Conservation (phyloP, 352 stramenopile genomes). For the Phytophthora brassicae region DNA sequence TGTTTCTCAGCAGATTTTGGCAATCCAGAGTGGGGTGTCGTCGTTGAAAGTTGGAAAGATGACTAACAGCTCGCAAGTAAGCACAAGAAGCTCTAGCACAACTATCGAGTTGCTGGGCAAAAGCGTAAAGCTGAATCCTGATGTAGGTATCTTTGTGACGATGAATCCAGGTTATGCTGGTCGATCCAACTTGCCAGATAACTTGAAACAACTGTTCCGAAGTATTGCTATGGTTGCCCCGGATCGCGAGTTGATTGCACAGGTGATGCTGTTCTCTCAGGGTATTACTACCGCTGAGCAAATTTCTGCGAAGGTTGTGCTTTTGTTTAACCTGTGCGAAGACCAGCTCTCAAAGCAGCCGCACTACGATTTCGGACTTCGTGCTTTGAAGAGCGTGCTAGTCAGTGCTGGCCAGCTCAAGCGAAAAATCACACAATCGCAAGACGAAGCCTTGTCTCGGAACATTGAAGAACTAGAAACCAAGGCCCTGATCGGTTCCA, state of each 20-base stretch:
- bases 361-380: constrained; percentile 99
- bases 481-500: constrained; percentile 95
- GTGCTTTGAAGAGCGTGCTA: constrained; percentile 99
- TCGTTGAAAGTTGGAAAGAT: constrained; percentile 72
- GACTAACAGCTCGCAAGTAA: constrained; percentile 27
- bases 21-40: constrained; percentile 98
- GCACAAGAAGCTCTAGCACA: constrained; percentile 25
- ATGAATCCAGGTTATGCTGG: constrained; percentile 99
- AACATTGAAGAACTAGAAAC: constrained; percentile 88
- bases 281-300: constrained; percentile 98
- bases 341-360: constrained; percentile 98
- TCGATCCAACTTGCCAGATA: constrained; percentile 96
- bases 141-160: constrained; percentile 99
- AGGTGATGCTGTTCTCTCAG: constrained; percentile 99
- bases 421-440: constrained; percentile 80
- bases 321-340: constrained; percentile 98
- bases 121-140: constrained; percentile 93
- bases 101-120: constrained; percentile 96
- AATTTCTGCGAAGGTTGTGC: constrained; percentile 96
- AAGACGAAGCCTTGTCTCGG: constrained; percentile 31
- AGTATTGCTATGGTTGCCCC: constrained; percentile 99
- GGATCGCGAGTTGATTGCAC: constrained; percentile 98
- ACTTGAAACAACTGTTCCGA: constrained; percentile 99
- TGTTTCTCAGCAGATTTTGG: constrained; percentile 99
- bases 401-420: constrained; percentile 98